phyloP scores from a whole-genome alignment of 495 filamentous ascomycete genomes.

The Aspergillus sclerotiicarbonarius region DNA sequence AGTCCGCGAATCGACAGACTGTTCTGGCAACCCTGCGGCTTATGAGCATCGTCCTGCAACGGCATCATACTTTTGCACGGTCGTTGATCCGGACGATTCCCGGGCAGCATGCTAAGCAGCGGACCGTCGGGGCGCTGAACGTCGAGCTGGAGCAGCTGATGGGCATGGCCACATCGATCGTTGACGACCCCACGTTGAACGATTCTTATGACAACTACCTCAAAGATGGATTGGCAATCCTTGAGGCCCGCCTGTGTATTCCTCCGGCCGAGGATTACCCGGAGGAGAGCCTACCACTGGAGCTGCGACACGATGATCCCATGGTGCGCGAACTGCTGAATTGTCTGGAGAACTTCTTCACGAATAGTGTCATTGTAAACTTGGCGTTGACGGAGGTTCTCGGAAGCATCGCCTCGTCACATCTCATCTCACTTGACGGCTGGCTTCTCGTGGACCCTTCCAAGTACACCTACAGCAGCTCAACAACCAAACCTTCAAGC shows the following conservation, averaged over 20 bases:
- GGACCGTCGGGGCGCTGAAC: conserved; percentile 77
- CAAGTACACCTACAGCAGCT: conserved; percentile 28
- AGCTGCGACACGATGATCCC: conserved; percentile 67
- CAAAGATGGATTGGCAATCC: conserved; percentile 68
- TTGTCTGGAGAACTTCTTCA: conserved; percentile 75
- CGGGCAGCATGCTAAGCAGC: conserved; percentile 56
- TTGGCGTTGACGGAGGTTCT: conserved; percentile 79
- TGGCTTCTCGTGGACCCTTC: conserved; percentile 81
- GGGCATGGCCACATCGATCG: conserved; percentile 66
- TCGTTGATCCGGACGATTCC: conserved; percentile 68
- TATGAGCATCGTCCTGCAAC: conserved; percentile 75
- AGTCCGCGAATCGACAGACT: conserved; percentile 82
- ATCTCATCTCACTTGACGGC: conserved; percentile 76
- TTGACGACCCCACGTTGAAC: conserved; percentile 67
- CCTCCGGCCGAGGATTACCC: conserved; percentile 25
- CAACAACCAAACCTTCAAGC: not conserved
- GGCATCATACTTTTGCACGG: conserved; percentile 82
- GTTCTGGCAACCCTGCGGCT: conserved; percentile 84
- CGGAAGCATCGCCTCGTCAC: conserved; percentile 77
- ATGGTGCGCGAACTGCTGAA: conserved; percentile 68
- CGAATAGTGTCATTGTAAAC: conserved; percentile 88
- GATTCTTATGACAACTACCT: conserved; percentile 80
- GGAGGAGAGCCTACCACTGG: conserved; percentile 32
- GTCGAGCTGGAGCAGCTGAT: conserved; percentile 75
- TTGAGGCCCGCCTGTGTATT: conserved; percentile 70